Evolutionary conservation across 148 eudicot genomes (phyloP), one percentile per base, ranked within the genome.

Genomic region (Heliamphora exappendiculata): DNA sequence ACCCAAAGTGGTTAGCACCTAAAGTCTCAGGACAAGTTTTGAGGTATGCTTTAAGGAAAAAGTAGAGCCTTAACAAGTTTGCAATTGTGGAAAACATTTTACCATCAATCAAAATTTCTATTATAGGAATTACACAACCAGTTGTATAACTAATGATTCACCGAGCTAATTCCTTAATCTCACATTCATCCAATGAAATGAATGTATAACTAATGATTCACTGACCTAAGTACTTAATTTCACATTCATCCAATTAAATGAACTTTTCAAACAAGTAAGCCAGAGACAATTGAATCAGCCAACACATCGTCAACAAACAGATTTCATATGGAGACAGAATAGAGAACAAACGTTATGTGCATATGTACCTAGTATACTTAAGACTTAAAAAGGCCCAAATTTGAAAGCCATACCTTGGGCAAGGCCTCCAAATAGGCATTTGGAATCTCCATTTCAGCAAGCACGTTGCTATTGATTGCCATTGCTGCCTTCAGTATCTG

Each of bases 371-470:
- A 19, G 12, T 53, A 53, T 66, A 39, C 28, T 28, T 45, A 11
- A 17, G 7, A 37, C 11, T 44, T 41, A 44, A 11, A 47, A 24
- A 28, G 29, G 20, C 53, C 11, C 16, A 55, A 55, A 70, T 22
- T 29, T 16, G 33, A 22, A 39, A 33, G 16, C 70, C 49, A 26
- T 75, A 95, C 99, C 96, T 95, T 95, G 57, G 99, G 99, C 81
- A 95, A 87, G 29, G 94, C 82, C 73, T 89, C 97, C 82, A 95
- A 68, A 77, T 95, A 95, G 75, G 91, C 87, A 77, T 76, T 80
- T 72, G 99, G 97, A 70, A 91, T 91, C 78, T 95, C 99, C 99
- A 93, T 95, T 75, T 95, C 99, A 63, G 93, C 89, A 69, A 95
- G 93, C 67, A 95, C 93, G 78, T 86, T 87, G 49, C 86, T 83